Base-by-base conservation (phyloP, 2,329 filamentous ascomycete species). In the Malbranchea cinnamomea region DNA sequence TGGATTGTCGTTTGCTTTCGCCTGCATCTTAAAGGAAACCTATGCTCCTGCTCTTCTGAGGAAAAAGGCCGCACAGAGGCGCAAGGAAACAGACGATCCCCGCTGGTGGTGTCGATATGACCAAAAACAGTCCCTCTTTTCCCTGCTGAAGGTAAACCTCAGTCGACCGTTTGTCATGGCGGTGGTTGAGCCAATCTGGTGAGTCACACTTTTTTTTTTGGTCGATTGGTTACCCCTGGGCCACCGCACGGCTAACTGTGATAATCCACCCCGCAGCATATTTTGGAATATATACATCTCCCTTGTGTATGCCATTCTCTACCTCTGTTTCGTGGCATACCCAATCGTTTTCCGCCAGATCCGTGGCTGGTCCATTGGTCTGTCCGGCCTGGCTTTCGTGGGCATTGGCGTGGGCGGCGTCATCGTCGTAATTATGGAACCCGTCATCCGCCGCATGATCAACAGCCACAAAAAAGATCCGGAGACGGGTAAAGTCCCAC, bases 291-390 rank as follows among this genome's bases (percentile, higher is more conserved):
- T 74, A 19, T 78, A 78, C 41, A 70, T 78, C 38, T 69, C 79
- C 1, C 60, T 92, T 22, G 71, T 92, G 20, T 93, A 93, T 50
- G 80, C 74, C 11, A 83, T 92, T 23, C 62, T 94, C 1, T 89
- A 89, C 46, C 71, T 93, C 18, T 91, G 82, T 54, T 93, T 93
- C 57, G 77, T 91, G 10, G 82, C 81, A 8, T 91, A 91, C 50
- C 84, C 84, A 0, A 78, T 91, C 35, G 78, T 92, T 34, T 93
- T 89, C 54, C 63, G 65, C 7, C 62, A 77, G 23, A 56, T 71
- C 34, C 77, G 85, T 11, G 81, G 81, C 36, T 94, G 84, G 85
- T 65, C 65, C 2, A 62, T 77, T 0, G 75, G 79, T 1, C 54
- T 78, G 20, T 72, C 75, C 0, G 84, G 85, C 0, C 68, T 94